Base-by-base conservation (phyloP, 2,329 filamentous ascomycete species). In the Didymellaceae sp. region DNA sequence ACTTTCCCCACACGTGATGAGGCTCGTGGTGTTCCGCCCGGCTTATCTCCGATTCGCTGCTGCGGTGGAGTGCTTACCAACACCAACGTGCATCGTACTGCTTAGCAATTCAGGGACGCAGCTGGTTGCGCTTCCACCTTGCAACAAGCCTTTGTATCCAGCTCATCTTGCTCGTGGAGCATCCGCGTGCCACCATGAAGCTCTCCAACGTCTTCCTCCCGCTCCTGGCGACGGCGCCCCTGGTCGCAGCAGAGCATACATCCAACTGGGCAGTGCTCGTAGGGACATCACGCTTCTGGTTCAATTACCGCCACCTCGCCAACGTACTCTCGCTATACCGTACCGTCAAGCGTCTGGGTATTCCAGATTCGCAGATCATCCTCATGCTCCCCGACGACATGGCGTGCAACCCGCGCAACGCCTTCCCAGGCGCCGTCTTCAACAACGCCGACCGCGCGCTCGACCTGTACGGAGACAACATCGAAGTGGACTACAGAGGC, bases 301-400 rank as follows among this genome's bases (percentile, higher is more conserved):
- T 99, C 86, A 99, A 99, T 78, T 99, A 99, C 77, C 89, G 94
- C 50, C 94, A 99, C 75, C 87, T 99, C 43, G 92, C 94, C 74
- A 99, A 99, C 77, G 94, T 96, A 14, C 86, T 99, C 54, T 97
- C 93, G 52, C 86, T 99, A 58, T 99, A 99, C 77, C 90, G 94
- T 51, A 99, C 94, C 49, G 94, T 99, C 57, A 99, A 99, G 79
- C 90, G 94, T 10, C 86, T 99, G 28, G 94, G 94, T 38, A 99
- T 99, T 53, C 94, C 94, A 26, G 94, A 99, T 76, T 96, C 91
- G 42, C 94, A 99, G 74, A 99, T 99, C 76, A 97, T 99, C 72
- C 88, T 99, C 61, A 97, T 99, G 92, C 85, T 99, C n/a, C 94
- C 94, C 17, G 94, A 99, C 74, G 94, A 99, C 78, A 97, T 99